Evolutionary conservation across 2,329 filamentous ascomycete species (phyloP), one percentile per base, ranked within the genome.

Genomic region (Apiospora arundinis): DNA sequence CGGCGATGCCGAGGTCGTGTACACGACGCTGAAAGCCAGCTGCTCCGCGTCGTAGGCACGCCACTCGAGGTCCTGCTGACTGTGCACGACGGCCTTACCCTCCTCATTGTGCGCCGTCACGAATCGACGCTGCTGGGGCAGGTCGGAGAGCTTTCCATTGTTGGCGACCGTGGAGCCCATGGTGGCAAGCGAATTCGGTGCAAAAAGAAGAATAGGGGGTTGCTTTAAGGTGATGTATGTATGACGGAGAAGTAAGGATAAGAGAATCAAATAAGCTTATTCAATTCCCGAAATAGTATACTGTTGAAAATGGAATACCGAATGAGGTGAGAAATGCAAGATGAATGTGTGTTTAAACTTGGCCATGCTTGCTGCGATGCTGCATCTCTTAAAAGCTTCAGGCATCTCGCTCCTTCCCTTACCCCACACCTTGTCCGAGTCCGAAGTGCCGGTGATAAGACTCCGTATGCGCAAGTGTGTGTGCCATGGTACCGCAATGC

Each of bases 1-100:
- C 4, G 82, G 84, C 72, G 83, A 81, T 66, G 74, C 60, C 40
- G 80, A 78, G 5, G 84, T 86, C 16, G 84, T 83, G 77, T 83
- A 86, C 71, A 82, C 78, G 23, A 84, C 80, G 70, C 79, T 78
- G 75, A 85, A 83, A 69, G 77, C 80, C 73, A 84, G 79, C 6
- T 75, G 71, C 49, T 77, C 75, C 68, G 76, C 73, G 69, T 82
- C 81, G 71, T 80, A 81, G 12, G 70, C 8, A 37, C 69, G 74
- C 77, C 80, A 82, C 45, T 69, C 69, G 74, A 80, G 74, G 74
- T 76, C 76, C 69, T 56, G 72, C 71, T 75, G 74, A 32, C 23
- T 77, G 67, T 82, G 80, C 0, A 85, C 74, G 37, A 82, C 76
- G 23, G 83, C 82, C 74, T 81, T 78, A 65, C 77, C 77, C 23